phyloP scores from a whole-genome alignment of 23 red algal genomes.

The Pyropia yezoensis region DNA sequence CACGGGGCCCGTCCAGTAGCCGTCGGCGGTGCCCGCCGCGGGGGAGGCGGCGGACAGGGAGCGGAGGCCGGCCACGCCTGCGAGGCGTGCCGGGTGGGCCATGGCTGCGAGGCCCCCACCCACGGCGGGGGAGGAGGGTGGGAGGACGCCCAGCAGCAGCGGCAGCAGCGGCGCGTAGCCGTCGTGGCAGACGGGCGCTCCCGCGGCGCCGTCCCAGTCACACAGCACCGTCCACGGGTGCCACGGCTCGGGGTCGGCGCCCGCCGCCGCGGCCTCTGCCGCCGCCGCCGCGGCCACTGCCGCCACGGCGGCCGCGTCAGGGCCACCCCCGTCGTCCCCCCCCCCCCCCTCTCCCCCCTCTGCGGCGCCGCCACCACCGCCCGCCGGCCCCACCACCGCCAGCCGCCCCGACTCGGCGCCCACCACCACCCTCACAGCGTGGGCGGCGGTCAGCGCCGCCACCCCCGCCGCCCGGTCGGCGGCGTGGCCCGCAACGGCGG shows the following conservation, averaged over 20 bases:
- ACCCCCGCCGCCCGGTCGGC: constrained; percentile 5
- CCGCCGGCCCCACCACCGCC: too few species aligned
- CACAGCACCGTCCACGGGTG: constrained; percentile 38
- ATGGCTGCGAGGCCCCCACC: constrained; percentile 49
- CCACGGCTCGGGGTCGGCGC: not conserved
- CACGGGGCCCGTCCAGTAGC: constrained; percentile 96
- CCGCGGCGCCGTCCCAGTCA: constrained; percentile 55
- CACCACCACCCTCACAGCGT: not conserved
- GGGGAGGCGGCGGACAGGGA: constrained; percentile 52
- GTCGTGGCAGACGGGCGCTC: constrained; percentile 42
- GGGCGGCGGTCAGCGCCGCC: constrained; percentile 1
- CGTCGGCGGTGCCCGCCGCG: constrained; percentile 61
- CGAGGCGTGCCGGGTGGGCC: constrained; percentile 26
- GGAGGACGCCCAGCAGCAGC: constrained; percentile 53
- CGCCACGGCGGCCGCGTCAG: not conserved
- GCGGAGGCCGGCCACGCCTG: constrained; percentile 40
- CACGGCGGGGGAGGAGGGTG: constrained; percentile 38
- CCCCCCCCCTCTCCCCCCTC: not conserved
- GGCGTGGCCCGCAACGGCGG: constrained; percentile 16
- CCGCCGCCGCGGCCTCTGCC: not conserved
- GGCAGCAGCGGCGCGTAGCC: constrained; percentile 86
- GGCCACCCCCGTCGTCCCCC: not conserved
- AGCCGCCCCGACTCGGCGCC: too few species aligned
- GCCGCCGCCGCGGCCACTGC: not conserved
- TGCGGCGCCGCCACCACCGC: too few species aligned